Conservation (phyloP, 768 basidiomycete species). For the Boletus rufocinnamomeus region DNA sequence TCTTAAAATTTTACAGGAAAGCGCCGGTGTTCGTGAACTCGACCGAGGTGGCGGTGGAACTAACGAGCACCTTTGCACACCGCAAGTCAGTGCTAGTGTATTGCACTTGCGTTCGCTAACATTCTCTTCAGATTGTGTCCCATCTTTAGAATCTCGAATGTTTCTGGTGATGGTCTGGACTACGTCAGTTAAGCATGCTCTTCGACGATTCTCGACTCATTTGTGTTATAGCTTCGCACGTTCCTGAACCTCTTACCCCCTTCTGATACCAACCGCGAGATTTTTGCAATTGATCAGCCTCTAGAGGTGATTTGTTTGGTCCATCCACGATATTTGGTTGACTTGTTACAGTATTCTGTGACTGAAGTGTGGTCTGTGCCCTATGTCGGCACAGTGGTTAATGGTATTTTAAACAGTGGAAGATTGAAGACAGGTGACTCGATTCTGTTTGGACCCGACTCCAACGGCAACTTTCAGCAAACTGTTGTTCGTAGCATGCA, state of each 20-base stretch:
- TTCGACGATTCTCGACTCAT: conserved; percentile 14
- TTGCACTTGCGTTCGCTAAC: conserved; percentile 2
- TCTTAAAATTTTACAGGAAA: conserved; percentile 51
- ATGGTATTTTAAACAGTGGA: conserved; percentile 81
- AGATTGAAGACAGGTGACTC: conserved; percentile 76
- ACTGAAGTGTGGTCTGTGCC: conserved; percentile 90
- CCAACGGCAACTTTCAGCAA: conserved; percentile 82
- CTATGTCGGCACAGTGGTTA: conserved; percentile 82
- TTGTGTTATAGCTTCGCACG: conserved; percentile 61
- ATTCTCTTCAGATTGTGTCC: conserved; percentile 70
- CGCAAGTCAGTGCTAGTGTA: conserved; percentile 54
- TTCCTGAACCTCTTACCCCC: conserved; percentile 92
- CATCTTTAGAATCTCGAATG: conserved; percentile 90
- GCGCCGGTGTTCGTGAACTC: conserved; percentile 84
- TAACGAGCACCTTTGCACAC: conserved; percentile 70
- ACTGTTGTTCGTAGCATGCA: conserved; percentile 91
- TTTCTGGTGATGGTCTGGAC: conserved; percentile 90
- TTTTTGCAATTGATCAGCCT: conserved; percentile 78
- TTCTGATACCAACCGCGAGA: conserved; percentile 79
- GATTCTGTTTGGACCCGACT: conserved; percentile 87
- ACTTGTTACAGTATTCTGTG: conserved; percentile 63
- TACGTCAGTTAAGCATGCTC: conserved; percentile 45
- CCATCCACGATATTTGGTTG: conserved; percentile 2
- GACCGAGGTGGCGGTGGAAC: conserved; percentile 75
- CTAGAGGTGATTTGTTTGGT: conserved; percentile 57